Conservation (phyloP, 1,139 yeast genomes). For the Petasospora fabianii region DNA sequence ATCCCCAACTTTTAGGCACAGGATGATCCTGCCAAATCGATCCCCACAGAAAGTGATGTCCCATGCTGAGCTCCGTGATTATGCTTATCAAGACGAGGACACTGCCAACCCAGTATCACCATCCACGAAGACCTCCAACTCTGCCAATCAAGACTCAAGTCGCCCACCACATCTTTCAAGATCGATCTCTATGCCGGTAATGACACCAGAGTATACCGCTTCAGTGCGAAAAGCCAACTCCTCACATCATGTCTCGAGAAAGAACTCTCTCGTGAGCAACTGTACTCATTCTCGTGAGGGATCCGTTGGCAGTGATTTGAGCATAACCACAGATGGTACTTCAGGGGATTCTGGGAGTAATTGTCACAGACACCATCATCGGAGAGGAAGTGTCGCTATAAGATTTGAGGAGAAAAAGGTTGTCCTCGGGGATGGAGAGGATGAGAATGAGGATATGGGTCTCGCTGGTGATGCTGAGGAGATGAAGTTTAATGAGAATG, state of each 20-base stretch:
- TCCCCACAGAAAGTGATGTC: not conserved
- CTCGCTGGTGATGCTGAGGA: too few relatives aligned
- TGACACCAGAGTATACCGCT: too few relatives aligned
- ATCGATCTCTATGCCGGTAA: conserved; percentile 9
- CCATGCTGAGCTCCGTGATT: not conserved
- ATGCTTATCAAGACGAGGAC: not conserved
- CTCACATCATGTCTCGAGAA: conserved; percentile 4
- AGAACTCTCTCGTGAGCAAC: conserved; percentile 16
- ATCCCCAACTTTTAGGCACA: not conserved
- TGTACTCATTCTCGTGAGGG: conserved; percentile 11
- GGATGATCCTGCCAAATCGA: not conserved
- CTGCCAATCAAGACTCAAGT: too few relatives aligned
- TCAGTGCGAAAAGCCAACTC: too few relatives aligned
- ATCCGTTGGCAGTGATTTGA: conserved; percentile 2
- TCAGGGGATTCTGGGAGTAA: not conserved
- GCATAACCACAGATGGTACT: not conserved
- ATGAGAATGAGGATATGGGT: not conserved
- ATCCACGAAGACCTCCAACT: too few relatives aligned
- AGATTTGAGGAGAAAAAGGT: conserved; percentile 22
- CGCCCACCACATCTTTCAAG: too few relatives aligned
- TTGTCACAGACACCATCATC: conserved; percentile 27
- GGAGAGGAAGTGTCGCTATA: conserved; percentile 27
- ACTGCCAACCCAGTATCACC: not conserved
- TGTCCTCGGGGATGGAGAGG: too few relatives aligned
- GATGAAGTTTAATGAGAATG: conserved; percentile 3